Conservation (phyloP, 1,139 yeast genomes). For the Diutina neorugosa region DNA sequence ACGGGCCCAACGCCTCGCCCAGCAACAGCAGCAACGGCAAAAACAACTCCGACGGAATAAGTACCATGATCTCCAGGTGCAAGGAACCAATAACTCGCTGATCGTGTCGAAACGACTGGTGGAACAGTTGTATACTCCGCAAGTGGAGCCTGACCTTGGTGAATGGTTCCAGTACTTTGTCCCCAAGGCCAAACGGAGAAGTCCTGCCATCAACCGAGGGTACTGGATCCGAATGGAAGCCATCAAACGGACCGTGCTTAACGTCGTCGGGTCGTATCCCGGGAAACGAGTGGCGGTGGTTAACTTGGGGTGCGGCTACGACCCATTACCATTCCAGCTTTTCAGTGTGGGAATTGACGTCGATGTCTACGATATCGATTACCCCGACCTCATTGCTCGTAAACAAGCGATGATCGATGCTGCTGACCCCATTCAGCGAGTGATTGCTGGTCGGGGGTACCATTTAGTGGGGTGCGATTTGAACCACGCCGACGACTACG, state of each 20-base stretch:
- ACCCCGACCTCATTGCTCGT: constrained; percentile 49
- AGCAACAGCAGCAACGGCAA: constrained; percentile 9
- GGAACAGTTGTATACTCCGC: constrained; percentile 45
- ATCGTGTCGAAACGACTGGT: constrained; percentile 77
- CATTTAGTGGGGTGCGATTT: constrained; percentile 63
- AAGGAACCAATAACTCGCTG: constrained; percentile 76
- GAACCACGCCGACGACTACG: constrained; percentile 34
- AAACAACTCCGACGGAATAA: constrained; percentile 35
- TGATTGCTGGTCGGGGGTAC: constrained; percentile 35
- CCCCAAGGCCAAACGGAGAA: constrained; percentile 52
- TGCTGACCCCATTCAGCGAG: constrained; percentile 34
- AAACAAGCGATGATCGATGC: constrained; percentile 41
- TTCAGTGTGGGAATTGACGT: constrained; percentile 21
- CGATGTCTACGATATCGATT: constrained; percentile 60
- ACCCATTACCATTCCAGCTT: constrained; percentile 64
- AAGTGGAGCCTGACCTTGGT: constrained; percentile 24
- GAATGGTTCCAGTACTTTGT: constrained; percentile 51
- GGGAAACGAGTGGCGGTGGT: constrained; percentile 29
- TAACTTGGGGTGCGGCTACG: constrained; percentile 77
- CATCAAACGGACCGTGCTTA: constrained; percentile 39
- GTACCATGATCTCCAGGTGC: constrained; percentile 54
- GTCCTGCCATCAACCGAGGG: constrained; percentile 76
- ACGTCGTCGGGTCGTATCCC: constrained; percentile 19
- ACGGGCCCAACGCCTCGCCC: background rate
- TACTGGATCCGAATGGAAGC: constrained; percentile 77